Percentiles rank a stretch among this genome's conserved stretches.
phyloP scores from a whole-genome alignment of 2,329 filamentous ascomycete species.

The Aaosphaeria arxii region DNA sequence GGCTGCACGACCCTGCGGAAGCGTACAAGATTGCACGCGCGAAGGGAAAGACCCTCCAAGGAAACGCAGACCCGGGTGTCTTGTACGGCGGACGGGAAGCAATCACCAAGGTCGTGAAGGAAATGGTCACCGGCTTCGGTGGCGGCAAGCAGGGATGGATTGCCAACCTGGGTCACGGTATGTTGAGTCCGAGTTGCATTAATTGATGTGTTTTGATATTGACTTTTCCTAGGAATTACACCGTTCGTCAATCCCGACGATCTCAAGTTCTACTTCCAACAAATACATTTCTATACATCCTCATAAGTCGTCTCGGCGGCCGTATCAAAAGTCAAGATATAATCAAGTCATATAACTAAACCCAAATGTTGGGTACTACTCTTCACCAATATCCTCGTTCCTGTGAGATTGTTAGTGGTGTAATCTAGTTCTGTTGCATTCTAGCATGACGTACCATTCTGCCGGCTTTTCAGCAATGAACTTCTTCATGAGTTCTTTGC shows the following conservation, averaged over 20 bases:
- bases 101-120: constrained; percentile 78
- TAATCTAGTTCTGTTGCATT: neutral
- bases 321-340: neutral
- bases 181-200: constrained; percentile 26
- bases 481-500: constrained; percentile 65
- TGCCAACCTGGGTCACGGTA: constrained; percentile 92
- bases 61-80: constrained; percentile 92
- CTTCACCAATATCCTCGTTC: constrained; percentile 36
- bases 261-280: constrained; percentile 88
- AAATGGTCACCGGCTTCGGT: constrained; percentile 83
- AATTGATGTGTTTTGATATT: too few relatives aligned
- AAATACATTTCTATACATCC: constrained; percentile 62
- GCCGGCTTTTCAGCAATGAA: constrained; percentile 72
- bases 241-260: constrained; percentile 93
- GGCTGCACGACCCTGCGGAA: constrained; percentile 84
- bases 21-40: constrained; percentile 70
- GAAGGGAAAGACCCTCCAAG: constrained; percentile 80
- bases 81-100: constrained; percentile 79
- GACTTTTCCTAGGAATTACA: constrained; percentile 67
- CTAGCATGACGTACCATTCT: constrained; percentile 56
- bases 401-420: constrained; percentile 4
- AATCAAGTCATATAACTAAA: too few relatives aligned
- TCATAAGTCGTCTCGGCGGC: constrained; percentile 3
- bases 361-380: constrained; percentile 2
- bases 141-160: constrained; percentile 92